phyloP scores from a whole-genome alignment of 2,329 filamentous ascomycete genomes.

The Fusarium armeniacum region DNA sequence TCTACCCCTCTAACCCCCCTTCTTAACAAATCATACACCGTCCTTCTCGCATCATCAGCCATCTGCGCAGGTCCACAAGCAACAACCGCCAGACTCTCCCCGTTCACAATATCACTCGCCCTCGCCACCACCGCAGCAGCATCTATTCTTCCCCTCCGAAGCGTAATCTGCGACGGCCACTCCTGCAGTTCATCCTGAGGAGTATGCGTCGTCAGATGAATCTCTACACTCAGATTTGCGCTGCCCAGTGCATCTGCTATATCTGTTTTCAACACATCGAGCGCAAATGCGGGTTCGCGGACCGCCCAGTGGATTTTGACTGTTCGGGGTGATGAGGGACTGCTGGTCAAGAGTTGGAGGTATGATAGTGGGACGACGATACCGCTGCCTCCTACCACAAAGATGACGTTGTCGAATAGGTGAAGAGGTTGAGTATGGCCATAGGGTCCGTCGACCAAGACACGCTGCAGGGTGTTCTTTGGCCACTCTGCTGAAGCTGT shows the following conservation, averaged over 20 bases:
- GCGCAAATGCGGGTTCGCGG: slow-evolving; percentile 57
- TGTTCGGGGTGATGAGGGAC: slow-evolving; percentile 30
- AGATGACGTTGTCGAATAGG: slow-evolving; percentile 57
- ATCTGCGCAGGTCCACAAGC: slow-evolving; percentile 62
- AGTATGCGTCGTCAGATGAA: slow-evolving; percentile 54
- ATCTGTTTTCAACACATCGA: slow-evolving; percentile 54
- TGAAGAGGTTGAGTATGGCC: slow-evolving; percentile 58
- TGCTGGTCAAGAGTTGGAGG: slow-evolving; percentile 48
- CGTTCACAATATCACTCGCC: slow-evolving; percentile 43
- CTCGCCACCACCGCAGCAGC: slow-evolving; percentile 52
- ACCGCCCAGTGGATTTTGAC: slow-evolving; percentile 61
- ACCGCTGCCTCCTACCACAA: slow-evolving; percentile 62
- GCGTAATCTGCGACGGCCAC: slow-evolving; percentile 36
- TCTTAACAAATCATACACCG: slow-evolving; percentile 53
- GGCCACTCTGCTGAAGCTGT: slow-evolving; percentile 49
- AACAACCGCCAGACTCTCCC: slow-evolving; percentile 57
- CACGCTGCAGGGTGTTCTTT: slow-evolving; percentile 48
- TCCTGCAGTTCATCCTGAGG: slow-evolving; percentile 15
- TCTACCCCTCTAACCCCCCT: slow-evolving; percentile 51
- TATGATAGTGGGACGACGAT: slow-evolving; percentile 61
- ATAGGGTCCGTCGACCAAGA: slow-evolving; percentile 63
- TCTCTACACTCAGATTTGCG: slow-evolving; percentile 53
- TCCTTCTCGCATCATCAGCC: slow-evolving; percentile 60
- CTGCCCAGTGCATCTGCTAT: slow-evolving; percentile 50
- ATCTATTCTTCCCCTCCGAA: slow-evolving; percentile 53